Evolutionary conservation across 352 stramenopile species (phyloP), one percentile per base, ranked within the genome.

Genomic region (Pythium folliculosum): DNA sequence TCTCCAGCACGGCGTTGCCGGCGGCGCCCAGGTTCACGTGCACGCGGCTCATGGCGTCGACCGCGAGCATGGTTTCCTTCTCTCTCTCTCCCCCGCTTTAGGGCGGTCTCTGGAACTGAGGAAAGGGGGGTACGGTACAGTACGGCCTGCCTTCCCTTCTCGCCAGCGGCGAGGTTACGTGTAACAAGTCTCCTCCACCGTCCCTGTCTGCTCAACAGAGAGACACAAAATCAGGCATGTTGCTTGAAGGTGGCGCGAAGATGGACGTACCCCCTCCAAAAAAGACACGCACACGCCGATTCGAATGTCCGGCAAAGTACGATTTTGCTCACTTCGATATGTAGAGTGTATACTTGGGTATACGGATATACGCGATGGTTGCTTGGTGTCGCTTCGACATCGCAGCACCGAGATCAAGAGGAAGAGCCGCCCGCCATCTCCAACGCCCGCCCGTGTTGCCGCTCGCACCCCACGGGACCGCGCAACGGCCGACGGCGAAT

Each of bases 11-110:
- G 19, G 78, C 64, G 62, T 78, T 78, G 51, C 72, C 77, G 47
- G 65, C 73, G 55, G 81, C 69, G 57, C 73, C 72, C 70, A 90
- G 79, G 40, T 82, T 77, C 51, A 90, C 67, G 66, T 92, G 83
- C 59, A 90, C 78, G 71, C 81, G 78, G 62, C 82, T 90, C 82
- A 90, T 86, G 53, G 66, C 55, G 48, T 71, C 56, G 23, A 69
- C 55, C 17, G 45, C 70, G 10, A 66, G 48, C 62, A 71, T 75
- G 54, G 62, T 38, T 61, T 56, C 30, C 22, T 7, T 27, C 23
- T 35, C 21, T 67, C 56, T 60, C 43, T 67, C 25, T 32, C 38
- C 35, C 35, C 49, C 27, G 27, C 27, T 32, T 32, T 32, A 32
- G 27, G 27, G n/a, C 37, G 23, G 60, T 66, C 49, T 66, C 22